A percentile compares a stretch with the other conserved stretches of the same genome.
Evolutionary conservation across 768 basidiomycete species (phyloP).

Genomic region (Mrakia hoshinonis): DNA sequence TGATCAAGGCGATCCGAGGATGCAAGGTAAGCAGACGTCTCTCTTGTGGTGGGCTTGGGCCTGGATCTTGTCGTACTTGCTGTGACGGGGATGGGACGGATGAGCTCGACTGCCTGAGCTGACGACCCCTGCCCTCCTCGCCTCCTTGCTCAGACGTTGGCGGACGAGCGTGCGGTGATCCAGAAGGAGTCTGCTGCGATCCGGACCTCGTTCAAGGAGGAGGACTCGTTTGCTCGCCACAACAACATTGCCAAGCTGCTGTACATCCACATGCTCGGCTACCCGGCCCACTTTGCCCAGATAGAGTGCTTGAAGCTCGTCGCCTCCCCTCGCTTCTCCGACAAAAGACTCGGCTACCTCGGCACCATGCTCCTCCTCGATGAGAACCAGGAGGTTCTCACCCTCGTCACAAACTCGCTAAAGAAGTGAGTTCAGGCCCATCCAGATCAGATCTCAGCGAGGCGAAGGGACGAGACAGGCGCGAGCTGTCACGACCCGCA

Average conservation of each 20-base stretch:
- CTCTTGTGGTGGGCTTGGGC: too few species aligned
- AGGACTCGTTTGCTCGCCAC: conserved; percentile 88
- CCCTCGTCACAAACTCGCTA: conserved; percentile 91
- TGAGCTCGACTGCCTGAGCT: not conserved
- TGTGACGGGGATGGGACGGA: too few species aligned
- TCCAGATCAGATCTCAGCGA: too few species aligned
- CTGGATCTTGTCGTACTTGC: too few species aligned
- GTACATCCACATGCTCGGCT: conserved; percentile 98
- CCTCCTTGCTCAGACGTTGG: conserved; percentile 63
- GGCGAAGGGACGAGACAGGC: not conserved
- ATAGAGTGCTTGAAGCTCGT: conserved; percentile 64
- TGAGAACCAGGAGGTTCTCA: conserved; percentile 95
- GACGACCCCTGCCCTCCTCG: not conserved
- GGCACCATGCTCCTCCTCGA: conserved; percentile 97
- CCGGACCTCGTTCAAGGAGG: conserved; percentile 91
- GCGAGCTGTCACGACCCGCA: too few species aligned
- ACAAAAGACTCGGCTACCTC: conserved; percentile 91
- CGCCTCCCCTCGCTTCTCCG: conserved; percentile 86
- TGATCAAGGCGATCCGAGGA: too few species aligned
- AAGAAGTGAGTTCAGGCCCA: conserved; percentile 85
- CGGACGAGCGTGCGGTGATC: conserved; percentile 93
- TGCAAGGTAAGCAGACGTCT: too few species aligned
- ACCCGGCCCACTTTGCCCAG: conserved; percentile 97
- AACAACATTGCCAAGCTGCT: conserved; percentile 96
- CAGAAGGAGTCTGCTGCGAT: conserved; percentile 96